Percentiles rank a stretch among this genome's conserved stretches.
Conservation (phyloP, 352 stramenopile species). For the Pythium folliculosum region DNA sequence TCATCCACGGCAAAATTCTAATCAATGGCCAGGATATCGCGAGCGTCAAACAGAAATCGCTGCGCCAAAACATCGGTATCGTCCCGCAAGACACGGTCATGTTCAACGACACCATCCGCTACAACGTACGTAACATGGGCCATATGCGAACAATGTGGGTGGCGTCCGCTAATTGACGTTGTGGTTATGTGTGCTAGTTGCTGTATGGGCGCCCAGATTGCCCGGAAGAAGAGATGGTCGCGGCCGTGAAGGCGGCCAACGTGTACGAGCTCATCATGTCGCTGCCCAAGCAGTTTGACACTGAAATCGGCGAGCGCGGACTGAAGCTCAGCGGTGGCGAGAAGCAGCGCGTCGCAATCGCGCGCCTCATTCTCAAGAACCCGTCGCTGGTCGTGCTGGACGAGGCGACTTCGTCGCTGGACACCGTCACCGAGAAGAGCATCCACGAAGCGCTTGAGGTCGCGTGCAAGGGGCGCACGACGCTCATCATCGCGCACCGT, state of each 20-base stretch:
- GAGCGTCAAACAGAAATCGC: conserved; percentile 83
- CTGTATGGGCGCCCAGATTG: conserved; percentile 87
- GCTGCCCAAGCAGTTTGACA: conserved; percentile 91
- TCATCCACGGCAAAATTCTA: conserved; percentile 69
- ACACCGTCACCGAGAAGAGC: conserved; percentile 71
- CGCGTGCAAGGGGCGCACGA: conserved; percentile 58
- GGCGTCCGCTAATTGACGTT: neutral
- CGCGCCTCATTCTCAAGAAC: conserved; percentile 78
- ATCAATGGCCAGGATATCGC: conserved; percentile 93
- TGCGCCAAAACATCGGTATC: conserved; percentile 92
- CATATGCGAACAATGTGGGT: too few species aligned
- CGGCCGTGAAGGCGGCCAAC: conserved; percentile 90
- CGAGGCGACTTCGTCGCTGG: conserved; percentile 78
- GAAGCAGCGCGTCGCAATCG: conserved; percentile 85
- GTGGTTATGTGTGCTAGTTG: conserved; percentile 70
- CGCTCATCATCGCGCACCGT: conserved; percentile 78
- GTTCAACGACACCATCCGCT: conserved; percentile 97
- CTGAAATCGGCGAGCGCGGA: conserved; percentile 77
- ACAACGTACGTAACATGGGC: conserved; percentile 88
- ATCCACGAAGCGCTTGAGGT: conserved; percentile 64
- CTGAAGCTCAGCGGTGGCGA: conserved; percentile 80
- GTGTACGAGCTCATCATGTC: conserved; percentile 94
- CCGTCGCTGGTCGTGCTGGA: conserved; percentile 76
- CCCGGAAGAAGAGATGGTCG: conserved; percentile 89
- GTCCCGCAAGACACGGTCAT: conserved; percentile 96